Percentiles rank a stretch among this genome's conserved stretches.
These are phyloP conservation scores for Puccinia sorghi DNA, from an alignment of 1,284 basidiomycete species.

Conservation along the genomic window DNA sequence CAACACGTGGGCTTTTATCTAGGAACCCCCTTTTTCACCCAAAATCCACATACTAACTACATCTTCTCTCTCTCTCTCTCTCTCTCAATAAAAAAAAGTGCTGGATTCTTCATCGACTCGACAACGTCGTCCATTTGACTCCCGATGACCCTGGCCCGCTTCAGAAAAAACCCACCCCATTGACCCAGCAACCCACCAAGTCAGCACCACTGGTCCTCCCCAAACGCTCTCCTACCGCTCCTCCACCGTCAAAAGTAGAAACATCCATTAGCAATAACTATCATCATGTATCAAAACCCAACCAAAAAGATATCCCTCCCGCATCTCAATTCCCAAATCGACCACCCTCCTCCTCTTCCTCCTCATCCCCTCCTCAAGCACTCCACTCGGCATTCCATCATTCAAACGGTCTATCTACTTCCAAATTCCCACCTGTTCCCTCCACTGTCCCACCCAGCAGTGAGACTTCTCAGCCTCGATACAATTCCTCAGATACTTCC, in stretches of 20 bases:
- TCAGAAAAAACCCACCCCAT: constrained; percentile 2
- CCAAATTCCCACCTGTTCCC: neutral
- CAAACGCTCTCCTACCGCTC: constrained; percentile 3
- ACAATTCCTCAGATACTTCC: constrained; percentile 18
- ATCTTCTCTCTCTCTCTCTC: neutral
- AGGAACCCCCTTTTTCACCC: neutral
- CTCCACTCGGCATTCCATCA: neutral
- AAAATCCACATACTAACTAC: neutral
- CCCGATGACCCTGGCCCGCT: constrained; percentile 36
- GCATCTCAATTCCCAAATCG: constrained; percentile 3
- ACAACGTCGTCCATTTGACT: constrained; percentile 37
- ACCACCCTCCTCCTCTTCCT: constrained; percentile 12
- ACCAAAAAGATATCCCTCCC: constrained; percentile 5
- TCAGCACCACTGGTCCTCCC: constrained; percentile 22
- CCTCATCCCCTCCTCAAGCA: constrained; percentile 3
- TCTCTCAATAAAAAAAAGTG: constrained; percentile 9
- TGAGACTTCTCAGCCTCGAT: constrained; percentile 13
- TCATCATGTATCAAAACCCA: neutral
- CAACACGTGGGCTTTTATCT: constrained; percentile 28
- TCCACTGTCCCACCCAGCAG: constrained; percentile 15
- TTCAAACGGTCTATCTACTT: neutral
- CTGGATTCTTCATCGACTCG: constrained; percentile 48
- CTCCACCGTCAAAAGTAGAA: constrained; percentile 20
- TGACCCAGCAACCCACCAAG: neutral
- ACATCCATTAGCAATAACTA: neutral